Conservation (phyloP, 1,284 basidiomycete genomes). For the Ganoderma lingzhi region DNA sequence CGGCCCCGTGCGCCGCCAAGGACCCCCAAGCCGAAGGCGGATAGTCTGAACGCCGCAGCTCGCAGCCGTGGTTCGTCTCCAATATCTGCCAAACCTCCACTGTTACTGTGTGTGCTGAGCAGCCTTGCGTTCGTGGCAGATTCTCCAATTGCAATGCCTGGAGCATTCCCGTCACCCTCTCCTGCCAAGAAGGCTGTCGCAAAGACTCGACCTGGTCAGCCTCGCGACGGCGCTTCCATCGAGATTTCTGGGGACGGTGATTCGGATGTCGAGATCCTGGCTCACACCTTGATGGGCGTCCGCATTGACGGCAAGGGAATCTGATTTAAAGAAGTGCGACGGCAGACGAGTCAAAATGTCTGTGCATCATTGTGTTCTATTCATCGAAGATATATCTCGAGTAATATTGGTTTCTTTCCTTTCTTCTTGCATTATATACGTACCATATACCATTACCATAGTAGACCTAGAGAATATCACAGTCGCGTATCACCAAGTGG, state of each 20-base stretch:
- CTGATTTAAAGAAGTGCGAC: not conserved
- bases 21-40: constrained; percentile 48
- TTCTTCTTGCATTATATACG: not conserved
- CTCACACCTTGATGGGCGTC: constrained; percentile 25
- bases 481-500: not conserved
- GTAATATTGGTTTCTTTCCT: not conserved
- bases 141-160: constrained; percentile 42
- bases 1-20: constrained; percentile 36
- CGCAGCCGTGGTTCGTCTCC: constrained; percentile 54
- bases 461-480: too few relatives aligned
- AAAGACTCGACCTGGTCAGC: not conserved
- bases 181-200: constrained; percentile 1
- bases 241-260: constrained; percentile 17
- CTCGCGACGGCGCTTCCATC: constrained; percentile 11
- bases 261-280: constrained; percentile 30
- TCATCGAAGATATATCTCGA: not conserved
- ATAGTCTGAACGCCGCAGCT: constrained; percentile 53
- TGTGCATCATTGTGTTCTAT: not conserved
- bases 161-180: constrained; percentile 23
- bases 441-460: not conserved
- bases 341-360: not conserved
- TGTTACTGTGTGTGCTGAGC: not conserved
- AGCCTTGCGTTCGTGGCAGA: constrained; percentile 36
- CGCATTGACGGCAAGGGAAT: constrained; percentile 10
- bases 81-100: not conserved